Conservation (phyloP, 139 green algal species). For the Marvania coccoides region DNA sequence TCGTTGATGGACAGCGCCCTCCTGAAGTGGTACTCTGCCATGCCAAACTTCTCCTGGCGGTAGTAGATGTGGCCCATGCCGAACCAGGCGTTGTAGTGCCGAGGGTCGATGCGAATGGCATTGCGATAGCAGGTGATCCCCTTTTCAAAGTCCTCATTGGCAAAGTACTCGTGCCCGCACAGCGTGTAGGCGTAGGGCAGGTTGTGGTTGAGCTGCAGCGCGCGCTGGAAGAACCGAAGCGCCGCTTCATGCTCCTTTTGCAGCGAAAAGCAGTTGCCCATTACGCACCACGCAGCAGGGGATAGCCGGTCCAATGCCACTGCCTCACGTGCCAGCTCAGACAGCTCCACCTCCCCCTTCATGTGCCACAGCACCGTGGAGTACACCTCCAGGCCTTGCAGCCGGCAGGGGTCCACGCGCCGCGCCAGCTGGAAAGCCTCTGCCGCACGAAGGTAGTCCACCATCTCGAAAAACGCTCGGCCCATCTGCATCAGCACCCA, state of each 20-base stretch:
- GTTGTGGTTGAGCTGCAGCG: conserved; percentile 72
- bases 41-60: conserved; percentile 85
- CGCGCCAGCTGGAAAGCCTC: conserved; percentile 55
- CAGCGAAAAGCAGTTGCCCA: conserved; percentile 91
- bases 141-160: conserved; percentile 89
- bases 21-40: conserved; percentile 86
- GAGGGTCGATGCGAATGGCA: conserved; percentile 72
- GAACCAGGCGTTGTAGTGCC: conserved; percentile 98
- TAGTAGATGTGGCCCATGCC: conserved; percentile 89
- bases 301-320: conserved; percentile 72
- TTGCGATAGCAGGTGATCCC: conserved; percentile 71
- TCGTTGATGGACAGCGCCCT: conserved; percentile 66
- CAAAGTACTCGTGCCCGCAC: conserved; percentile 84
- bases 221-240: conserved; percentile 78
- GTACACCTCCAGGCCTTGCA: conserved; percentile 85
- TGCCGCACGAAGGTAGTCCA: conserved; percentile 72
- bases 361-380: conserved; percentile 94
- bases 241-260: conserved; percentile 87
- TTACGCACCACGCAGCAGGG: conserved; percentile 77
- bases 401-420: conserved; percentile 42
- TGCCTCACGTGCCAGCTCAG: conserved; percentile 75
- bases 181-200: conserved; percentile 89
- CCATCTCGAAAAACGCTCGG: conserved; percentile 75
- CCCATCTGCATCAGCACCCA: conserved; percentile 76
- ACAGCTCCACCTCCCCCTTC: conserved; percentile 77